phyloP scores from a whole-genome alignment of 2,329 filamentous ascomycete species.

The Tolypocladium endophyticum region DNA sequence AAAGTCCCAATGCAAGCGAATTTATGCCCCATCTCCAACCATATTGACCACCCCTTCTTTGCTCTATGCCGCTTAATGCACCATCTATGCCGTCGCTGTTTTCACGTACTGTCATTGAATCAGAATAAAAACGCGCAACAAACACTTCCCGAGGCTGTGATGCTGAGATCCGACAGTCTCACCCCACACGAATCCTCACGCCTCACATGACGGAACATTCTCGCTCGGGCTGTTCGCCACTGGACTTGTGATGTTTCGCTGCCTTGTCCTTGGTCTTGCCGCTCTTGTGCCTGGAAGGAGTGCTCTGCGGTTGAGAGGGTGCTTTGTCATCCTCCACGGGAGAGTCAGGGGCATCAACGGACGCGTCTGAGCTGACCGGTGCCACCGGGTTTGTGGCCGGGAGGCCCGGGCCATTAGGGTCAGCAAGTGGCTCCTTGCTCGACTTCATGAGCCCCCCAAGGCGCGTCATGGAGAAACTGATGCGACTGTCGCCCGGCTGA shows the following conservation, averaged over 20 bases:
- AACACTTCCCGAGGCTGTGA: background rate
- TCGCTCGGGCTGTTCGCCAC: slow-evolving; percentile 28
- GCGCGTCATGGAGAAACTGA: slow-evolving; percentile 47
- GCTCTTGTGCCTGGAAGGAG: slow-evolving; percentile 17
- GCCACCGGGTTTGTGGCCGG: slow-evolving; percentile 15
- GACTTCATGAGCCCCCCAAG: slow-evolving; percentile 39
- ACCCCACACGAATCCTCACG: background rate
- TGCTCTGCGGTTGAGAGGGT: slow-evolving; percentile 7
- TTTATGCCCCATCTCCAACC: background rate
- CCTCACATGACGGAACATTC: slow-evolving; percentile 37
- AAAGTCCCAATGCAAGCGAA: background rate
- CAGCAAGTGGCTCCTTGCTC: slow-evolving; percentile 34
- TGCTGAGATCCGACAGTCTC: background rate
- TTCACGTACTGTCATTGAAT: background rate
- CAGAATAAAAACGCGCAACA: background rate
- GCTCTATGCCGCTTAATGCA: background rate
- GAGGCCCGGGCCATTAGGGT: slow-evolving; percentile 13
- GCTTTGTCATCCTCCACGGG: slow-evolving; percentile 10
- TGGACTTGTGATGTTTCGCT: slow-evolving; percentile 22
- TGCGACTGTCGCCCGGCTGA: slow-evolving; percentile 46
- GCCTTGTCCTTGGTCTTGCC: slow-evolving; percentile 28
- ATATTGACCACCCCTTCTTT: background rate
- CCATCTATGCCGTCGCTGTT: background rate
- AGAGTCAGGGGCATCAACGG: slow-evolving; percentile 9
- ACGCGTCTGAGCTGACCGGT: slow-evolving; percentile 12